Percentiles rank a stretch among this genome's conserved stretches.
phyloP scores from a whole-genome alignment of 176 grass and related monocot genomes.

The Otatea glauca region DNA sequence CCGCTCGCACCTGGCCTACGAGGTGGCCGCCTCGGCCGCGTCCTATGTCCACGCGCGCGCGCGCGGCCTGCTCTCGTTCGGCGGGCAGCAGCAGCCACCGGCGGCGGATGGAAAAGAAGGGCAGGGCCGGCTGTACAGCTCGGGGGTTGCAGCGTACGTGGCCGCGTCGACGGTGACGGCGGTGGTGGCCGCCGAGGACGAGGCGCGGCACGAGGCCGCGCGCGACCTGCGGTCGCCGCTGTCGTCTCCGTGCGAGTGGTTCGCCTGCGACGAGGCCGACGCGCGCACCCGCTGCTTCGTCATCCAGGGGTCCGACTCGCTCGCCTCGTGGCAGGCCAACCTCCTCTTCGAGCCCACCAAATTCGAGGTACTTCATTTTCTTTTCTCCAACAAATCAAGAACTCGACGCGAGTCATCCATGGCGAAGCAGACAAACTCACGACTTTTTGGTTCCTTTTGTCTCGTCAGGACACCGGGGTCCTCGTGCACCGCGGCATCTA shows the following conservation, averaged over 20 bases:
- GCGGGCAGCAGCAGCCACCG: background rate
- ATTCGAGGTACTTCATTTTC: slow-evolving; percentile 56
- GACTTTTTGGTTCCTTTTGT: background rate
- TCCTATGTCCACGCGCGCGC: slow-evolving; percentile 79
- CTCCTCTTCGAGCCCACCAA: slow-evolving; percentile 93
- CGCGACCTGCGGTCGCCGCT: slow-evolving; percentile 85
- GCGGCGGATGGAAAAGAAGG: background rate
- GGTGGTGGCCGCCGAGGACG: slow-evolving; percentile 90
- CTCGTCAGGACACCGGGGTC: slow-evolving; percentile 48
- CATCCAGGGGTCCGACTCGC: slow-evolving; percentile 96
- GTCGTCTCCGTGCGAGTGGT: slow-evolving; percentile 97
- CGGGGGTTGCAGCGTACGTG: slow-evolving; percentile 83
- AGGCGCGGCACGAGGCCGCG: slow-evolving; percentile 78
- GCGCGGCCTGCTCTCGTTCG: slow-evolving; percentile 63
- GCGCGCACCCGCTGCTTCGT: slow-evolving; percentile 75
- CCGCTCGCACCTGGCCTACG: slow-evolving; percentile 75
- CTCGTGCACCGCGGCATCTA: slow-evolving; percentile 97
- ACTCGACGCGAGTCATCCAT: background rate
- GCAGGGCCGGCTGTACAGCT: slow-evolving; percentile 56
- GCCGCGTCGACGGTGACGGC: slow-evolving; percentile 92
- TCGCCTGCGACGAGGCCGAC: slow-evolving; percentile 79
- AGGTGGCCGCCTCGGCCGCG: slow-evolving; percentile 86
- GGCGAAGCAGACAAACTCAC: background rate
- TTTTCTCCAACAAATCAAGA: background rate
- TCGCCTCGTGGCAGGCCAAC: slow-evolving; percentile 97